These are phyloP conservation scores for Stagonosporopsis vannaccii DNA, from an alignment of 2,329 filamentous ascomycete species.

Conservation along the genomic window DNA sequence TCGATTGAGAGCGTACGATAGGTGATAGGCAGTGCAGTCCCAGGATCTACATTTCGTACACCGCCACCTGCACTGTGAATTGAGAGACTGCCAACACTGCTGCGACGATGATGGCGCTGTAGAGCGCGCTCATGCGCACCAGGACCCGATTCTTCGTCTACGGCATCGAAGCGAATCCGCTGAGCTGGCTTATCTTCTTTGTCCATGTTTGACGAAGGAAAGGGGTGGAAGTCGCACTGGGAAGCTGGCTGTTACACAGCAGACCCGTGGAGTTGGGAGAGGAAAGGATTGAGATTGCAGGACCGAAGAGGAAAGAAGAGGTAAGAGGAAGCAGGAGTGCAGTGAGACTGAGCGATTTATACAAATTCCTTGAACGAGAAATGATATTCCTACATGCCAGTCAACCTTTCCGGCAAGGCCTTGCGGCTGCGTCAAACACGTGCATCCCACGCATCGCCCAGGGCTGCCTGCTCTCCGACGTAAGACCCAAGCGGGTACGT, in stretches of 20 bases:
- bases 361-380: constrained; percentile 8
- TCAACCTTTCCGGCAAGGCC: constrained; percentile 6
- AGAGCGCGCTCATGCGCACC: constrained; percentile 29
- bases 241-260: constrained; percentile 19
- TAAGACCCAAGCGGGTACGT: neutral
- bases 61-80: constrained; percentile 46
- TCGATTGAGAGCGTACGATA: constrained; percentile 56
- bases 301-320: constrained; percentile 11
- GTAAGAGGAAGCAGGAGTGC: constrained; percentile 7
- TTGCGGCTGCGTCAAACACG: constrained; percentile 4
- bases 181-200: constrained; percentile 34
- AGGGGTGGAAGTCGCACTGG: constrained; percentile 4
- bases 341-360: constrained; percentile 19
- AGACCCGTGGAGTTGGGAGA: constrained; percentile 14
- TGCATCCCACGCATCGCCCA: constrained; percentile 6
- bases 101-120: constrained; percentile 37
- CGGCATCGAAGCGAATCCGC: constrained; percentile 31
- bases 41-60: constrained; percentile 50
- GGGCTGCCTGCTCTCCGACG: neutral
- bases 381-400: constrained; percentile 10
- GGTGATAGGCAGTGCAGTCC: constrained; percentile 53
- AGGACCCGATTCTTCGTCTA: constrained; percentile 46
- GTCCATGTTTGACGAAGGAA: constrained; percentile 28
- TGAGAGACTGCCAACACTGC: constrained; percentile 47
- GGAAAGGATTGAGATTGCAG: constrained; percentile 4